Evolutionary conservation across 495 filamentous ascomycete species (phyloP).

Genomic region (Lophiostoma macrostomum): DNA sequence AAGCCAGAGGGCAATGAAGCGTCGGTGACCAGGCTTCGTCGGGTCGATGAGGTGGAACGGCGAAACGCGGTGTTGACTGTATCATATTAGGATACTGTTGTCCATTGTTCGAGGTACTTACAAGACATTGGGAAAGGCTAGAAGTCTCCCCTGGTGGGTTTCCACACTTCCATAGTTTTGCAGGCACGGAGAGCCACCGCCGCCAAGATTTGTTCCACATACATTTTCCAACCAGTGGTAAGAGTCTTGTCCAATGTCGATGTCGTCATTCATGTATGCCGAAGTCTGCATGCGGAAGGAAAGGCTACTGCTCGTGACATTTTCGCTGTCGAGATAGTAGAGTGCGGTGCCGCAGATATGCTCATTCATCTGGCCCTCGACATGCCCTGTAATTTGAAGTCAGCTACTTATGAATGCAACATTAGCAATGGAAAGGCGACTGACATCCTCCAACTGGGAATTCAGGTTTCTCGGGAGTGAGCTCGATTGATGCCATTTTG

Average conservation of each 20-base stretch:
- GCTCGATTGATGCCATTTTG: conserved; percentile 59
- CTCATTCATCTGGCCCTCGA: conserved; percentile 38
- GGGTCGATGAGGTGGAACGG: conserved; percentile 33
- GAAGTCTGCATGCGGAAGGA: conserved; percentile 43
- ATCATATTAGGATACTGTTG: too few relatives aligned
- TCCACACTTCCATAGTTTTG: conserved; percentile 23
- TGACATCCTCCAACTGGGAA: conserved; percentile 50
- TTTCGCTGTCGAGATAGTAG: conserved; percentile 54
- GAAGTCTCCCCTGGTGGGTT: conserved; percentile 25
- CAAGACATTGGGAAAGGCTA: conserved; percentile 39
- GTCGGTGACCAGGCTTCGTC: conserved; percentile 36
- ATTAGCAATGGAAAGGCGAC: conserved; percentile 1
- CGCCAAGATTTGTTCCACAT: conserved; percentile 11
- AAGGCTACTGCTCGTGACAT: conserved; percentile 56
- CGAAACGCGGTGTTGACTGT: conserved; percentile 34
- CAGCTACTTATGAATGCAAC: neutral
- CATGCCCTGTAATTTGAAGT: neutral
- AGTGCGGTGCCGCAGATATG: conserved; percentile 38
- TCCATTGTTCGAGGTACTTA: conserved; percentile 7
- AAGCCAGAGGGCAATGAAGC: conserved; percentile 37
- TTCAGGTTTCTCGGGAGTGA: conserved; percentile 55
- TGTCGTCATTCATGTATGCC: neutral
- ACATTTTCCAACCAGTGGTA: conserved; percentile 16
- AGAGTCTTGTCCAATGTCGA: conserved; percentile 3
- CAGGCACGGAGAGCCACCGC: conserved; percentile 5